Conservation (phyloP, 1,284 basidiomycete species). For the Grifola frondosa region DNA sequence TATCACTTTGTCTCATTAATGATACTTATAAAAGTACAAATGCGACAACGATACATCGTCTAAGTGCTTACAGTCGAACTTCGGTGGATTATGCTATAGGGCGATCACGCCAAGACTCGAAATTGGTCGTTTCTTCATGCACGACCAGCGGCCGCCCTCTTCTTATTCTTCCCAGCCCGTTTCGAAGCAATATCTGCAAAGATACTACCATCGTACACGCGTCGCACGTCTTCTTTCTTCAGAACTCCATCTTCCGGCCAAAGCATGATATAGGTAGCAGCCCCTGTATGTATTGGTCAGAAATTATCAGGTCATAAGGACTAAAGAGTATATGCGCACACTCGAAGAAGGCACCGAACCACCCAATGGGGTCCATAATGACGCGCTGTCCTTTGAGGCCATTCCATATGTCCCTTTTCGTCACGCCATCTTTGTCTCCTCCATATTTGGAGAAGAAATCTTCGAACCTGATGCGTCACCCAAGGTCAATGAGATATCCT, state of each 20-base stretch:
- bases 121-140: no score
- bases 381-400: constrained; percentile 34
- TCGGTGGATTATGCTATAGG: no score
- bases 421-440: constrained; percentile 14
- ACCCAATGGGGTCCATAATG: constrained; percentile 38
- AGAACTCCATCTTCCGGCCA: constrained; percentile 47
- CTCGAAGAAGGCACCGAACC: constrained; percentile 33
- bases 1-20: no score
- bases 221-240: constrained; percentile 49
- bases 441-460: constrained; percentile 42
- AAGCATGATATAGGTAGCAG: constrained; percentile 46
- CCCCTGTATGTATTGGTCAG: constrained; percentile 31
- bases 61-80: no score
- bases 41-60: no score
- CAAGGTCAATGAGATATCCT: neutral
- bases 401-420: constrained; percentile 26
- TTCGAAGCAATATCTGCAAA: constrained; percentile 24
- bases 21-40: no score
- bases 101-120: no score
- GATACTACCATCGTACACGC: constrained; percentile 41
- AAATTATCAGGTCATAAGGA: neutral
- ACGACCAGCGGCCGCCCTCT: no score
- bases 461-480: constrained; percentile 29
- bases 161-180: constrained; percentile 11
- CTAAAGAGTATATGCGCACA: constrained; percentile 22